These are phyloP conservation scores for Puya raimondii DNA, from an alignment of 176 grass and related monocot genomes.

Conservation along the genomic window DNA sequence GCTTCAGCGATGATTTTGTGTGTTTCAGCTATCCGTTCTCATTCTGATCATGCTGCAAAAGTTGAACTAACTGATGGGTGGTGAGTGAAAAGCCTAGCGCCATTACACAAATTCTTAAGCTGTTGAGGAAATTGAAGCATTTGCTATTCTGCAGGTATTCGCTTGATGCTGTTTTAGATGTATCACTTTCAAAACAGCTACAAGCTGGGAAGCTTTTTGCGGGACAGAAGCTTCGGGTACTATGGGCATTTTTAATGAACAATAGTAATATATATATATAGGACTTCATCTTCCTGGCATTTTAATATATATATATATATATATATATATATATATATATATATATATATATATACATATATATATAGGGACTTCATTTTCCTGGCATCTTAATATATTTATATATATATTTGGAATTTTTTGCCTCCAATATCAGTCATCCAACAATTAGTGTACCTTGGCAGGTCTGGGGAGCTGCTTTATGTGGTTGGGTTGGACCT, in stretches of 20 bases:
- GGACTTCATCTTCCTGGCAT: no score
- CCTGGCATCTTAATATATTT: no score
- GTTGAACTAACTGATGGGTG: conserved; percentile 21
- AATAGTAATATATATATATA: no score
- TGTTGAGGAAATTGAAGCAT: background rate
- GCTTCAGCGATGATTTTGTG: conserved; percentile 87
- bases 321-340: no score
- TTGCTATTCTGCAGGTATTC: conserved; percentile 52
- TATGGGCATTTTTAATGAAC: background rate
- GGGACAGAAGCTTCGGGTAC: conserved; percentile 96
- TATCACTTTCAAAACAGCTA: conserved; percentile 54
- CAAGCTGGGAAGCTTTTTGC: conserved; percentile 66
- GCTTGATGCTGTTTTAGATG: conserved; percentile 61
- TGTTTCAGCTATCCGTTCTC: conserved; percentile 68
- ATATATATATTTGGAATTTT: background rate
- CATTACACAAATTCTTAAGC: conserved; percentile 1
- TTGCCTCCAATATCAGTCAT: conserved; percentile 1
- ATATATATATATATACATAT: no score
- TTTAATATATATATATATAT: no score
- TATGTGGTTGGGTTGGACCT: conserved; percentile 80
- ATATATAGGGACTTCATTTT: no score
- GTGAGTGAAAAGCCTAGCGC: conserved; percentile 12
- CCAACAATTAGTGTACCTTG: conserved; percentile 23
- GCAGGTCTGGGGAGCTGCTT: conserved; percentile 79
- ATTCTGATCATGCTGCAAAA: conserved; percentile 30